Conservation (phyloP, 2,329 filamentous ascomycete genomes). For the Sordariomycetes sp. region DNA sequence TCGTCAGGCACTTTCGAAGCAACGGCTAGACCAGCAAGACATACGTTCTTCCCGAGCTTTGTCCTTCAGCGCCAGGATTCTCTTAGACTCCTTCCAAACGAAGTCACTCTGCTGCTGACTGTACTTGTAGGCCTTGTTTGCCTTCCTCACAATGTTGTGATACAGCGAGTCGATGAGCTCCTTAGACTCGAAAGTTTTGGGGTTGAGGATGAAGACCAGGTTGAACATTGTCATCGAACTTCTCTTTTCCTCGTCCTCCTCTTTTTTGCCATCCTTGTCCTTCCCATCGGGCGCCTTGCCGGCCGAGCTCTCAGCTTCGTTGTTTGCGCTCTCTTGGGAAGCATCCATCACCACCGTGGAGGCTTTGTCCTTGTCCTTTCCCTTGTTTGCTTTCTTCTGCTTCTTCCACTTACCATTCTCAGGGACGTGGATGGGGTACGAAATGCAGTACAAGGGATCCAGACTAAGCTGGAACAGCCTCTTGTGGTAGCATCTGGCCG, state of each 20-base stretch:
- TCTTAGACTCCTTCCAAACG: constrained; percentile 83
- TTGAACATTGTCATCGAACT: constrained; percentile 95
- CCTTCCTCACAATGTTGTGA: constrained; percentile 80
- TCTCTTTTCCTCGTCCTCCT: constrained; percentile 50
- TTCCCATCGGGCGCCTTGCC: constrained; percentile 14
- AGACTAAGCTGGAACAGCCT: constrained; percentile 73
- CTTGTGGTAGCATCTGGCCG: constrained; percentile 69
- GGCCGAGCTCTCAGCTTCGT: constrained; percentile 14
- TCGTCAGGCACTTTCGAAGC: constrained; percentile 5
- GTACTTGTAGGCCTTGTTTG: constrained; percentile 86
- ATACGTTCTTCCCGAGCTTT: constrained; percentile 63
- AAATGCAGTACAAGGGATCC: constrained; percentile 71
- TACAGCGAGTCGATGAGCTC: constrained; percentile 70
- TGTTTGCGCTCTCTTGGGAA: constrained; percentile 10
- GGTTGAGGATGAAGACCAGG: constrained; percentile 83
- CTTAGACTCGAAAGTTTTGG: constrained; percentile 68
- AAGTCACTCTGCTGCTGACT: constrained; percentile 86
- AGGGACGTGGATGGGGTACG: constrained; percentile 74
- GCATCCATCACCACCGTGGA: constrained; percentile 6
- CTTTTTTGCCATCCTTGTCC: constrained; percentile 22
- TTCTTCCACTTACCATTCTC: constrained; percentile 73
- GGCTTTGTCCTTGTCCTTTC: constrained; percentile 19
- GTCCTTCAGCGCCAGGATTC: constrained; percentile 72
- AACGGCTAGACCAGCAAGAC: constrained; percentile 11
- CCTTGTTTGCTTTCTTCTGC: constrained; percentile 30